These are phyloP conservation scores for Setaria italica DNA, from an alignment of 202 grass and related monocot species.

Conservation along the genomic window DNA sequence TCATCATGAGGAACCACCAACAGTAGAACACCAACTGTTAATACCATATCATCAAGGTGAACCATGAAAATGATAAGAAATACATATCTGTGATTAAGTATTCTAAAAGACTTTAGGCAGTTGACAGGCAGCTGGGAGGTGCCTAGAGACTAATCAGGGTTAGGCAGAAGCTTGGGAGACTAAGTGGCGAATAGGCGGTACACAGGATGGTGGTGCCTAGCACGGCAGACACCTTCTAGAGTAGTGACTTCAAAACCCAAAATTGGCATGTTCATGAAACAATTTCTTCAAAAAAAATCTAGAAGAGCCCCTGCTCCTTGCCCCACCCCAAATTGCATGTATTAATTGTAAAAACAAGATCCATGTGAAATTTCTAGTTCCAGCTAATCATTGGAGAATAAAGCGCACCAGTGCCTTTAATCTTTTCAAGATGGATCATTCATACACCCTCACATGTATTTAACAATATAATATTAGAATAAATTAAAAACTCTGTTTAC, in stretches of 20 bases:
- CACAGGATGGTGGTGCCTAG: neutral
- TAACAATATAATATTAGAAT: no score
- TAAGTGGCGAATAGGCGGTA: neutral
- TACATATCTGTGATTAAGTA: neutral
- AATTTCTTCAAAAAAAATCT: neutral
- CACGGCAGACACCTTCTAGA: neutral
- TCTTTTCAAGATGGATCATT: constrained; percentile 3
- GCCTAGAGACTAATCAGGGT: neutral
- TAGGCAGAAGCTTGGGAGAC: neutral
- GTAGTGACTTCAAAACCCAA: neutral
- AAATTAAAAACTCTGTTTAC: neutral
- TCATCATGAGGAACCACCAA: neutral
- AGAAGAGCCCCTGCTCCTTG: neutral
- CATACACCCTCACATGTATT: neutral
- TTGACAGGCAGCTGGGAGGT: neutral
- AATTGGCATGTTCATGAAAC: neutral
- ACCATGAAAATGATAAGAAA: constrained; percentile 2
- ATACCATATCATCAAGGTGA: neutral
- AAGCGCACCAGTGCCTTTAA: neutral
- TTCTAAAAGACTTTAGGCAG: neutral
- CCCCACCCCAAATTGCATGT: neutral
- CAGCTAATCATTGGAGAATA: neutral
- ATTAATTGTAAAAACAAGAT: neutral
- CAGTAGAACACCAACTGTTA: neutral
- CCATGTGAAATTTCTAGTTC: neutral